These are phyloP conservation scores for Yarrowia sp. DNA, from an alignment of 805 yeast species.

Conservation along the genomic window DNA sequence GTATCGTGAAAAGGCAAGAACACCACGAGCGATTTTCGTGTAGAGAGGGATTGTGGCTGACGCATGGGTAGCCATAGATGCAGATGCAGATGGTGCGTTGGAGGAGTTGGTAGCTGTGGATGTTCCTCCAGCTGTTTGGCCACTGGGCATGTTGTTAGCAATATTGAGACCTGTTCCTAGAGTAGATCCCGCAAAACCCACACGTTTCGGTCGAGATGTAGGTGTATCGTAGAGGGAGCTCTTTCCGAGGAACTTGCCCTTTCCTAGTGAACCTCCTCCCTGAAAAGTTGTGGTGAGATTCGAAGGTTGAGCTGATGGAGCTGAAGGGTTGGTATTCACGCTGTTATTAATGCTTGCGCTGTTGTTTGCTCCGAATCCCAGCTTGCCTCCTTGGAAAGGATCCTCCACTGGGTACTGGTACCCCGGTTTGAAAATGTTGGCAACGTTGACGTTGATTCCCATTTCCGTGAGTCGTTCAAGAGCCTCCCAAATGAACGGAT, in stretches of 20 bases:
- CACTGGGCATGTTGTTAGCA: not conserved
- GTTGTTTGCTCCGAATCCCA: not conserved
- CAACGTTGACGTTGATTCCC: conserved; percentile 68
- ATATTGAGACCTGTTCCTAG: conserved; percentile 11
- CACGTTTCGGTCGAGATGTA: conserved; percentile 13
- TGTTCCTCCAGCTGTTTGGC: not conserved
- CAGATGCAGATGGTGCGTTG: not conserved
- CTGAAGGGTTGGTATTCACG: not conserved
- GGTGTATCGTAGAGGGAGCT: conserved; percentile 14
- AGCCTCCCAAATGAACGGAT: conserved; percentile 86
- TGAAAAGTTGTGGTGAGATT: not conserved
- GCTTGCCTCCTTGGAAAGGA: conserved; percentile 1
- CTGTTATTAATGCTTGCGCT: not conserved
- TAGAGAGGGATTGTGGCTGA: conserved; percentile 34
- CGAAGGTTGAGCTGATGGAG: not conserved
- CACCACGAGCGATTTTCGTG: conserved; percentile 59
- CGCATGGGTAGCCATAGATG: not conserved
- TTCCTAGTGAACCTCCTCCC: conserved; percentile 9
- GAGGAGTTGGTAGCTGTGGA: not conserved
- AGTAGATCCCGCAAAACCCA: not conserved
- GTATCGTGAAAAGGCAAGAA: conserved; percentile 57
- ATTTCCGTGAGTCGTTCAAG: conserved; percentile 68
- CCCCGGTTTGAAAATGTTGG: conserved; percentile 37
- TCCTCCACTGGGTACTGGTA: conserved; percentile 23
- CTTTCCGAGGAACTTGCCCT: conserved; percentile 19